phyloP scores from a whole-genome alignment of 1,284 basidiomycete genomes.

The Pterulicium gracile region DNA sequence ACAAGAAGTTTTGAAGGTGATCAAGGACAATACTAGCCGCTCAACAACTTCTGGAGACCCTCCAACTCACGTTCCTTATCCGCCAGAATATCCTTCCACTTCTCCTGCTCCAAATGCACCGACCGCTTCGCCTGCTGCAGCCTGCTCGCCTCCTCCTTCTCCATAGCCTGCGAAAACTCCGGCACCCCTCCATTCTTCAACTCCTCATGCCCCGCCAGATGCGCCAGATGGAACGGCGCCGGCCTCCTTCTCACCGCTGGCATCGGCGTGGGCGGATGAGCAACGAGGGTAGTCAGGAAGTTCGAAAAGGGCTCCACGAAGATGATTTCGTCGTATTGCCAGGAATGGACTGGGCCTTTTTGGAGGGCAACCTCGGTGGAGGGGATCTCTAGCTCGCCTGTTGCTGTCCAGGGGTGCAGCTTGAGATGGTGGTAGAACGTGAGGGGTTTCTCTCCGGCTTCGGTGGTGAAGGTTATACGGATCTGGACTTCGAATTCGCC shows the following conservation, averaged over 20 bases:
- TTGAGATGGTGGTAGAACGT: constrained; percentile 89
- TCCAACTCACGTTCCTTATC: constrained; percentile 70
- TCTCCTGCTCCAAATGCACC: constrained; percentile 55
- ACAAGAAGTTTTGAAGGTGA: too few species aligned
- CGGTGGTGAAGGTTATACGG: constrained; percentile 84
- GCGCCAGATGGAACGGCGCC: constrained; percentile 59
- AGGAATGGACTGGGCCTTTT: constrained; percentile 81
- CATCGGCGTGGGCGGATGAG: constrained; percentile 77
- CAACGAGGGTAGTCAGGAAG: constrained; percentile 77
- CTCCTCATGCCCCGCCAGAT: constrained; percentile 52
- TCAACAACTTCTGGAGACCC: constrained; percentile 41
- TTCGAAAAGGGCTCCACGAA: constrained; percentile 90
- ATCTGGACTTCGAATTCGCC: constrained; percentile 98
- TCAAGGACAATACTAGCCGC: neutral
- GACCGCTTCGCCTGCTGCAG: constrained; percentile 70
- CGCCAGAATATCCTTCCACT: constrained; percentile 45
- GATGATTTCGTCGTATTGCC: constrained; percentile 99
- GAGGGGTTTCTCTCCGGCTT: constrained; percentile 88
- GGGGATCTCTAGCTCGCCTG: constrained; percentile 51
- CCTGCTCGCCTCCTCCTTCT: constrained; percentile 74
- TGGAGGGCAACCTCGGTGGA: constrained; percentile 53
- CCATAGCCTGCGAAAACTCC: constrained; percentile 79
- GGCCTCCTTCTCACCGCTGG: constrained; percentile 55
- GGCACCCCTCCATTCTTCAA: constrained; percentile 52
- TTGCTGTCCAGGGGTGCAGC: constrained; percentile 82